Evolutionary conservation across 192 early-diverging fungal species (phyloP).

Genomic region (Linnemannia hyalina): DNA sequence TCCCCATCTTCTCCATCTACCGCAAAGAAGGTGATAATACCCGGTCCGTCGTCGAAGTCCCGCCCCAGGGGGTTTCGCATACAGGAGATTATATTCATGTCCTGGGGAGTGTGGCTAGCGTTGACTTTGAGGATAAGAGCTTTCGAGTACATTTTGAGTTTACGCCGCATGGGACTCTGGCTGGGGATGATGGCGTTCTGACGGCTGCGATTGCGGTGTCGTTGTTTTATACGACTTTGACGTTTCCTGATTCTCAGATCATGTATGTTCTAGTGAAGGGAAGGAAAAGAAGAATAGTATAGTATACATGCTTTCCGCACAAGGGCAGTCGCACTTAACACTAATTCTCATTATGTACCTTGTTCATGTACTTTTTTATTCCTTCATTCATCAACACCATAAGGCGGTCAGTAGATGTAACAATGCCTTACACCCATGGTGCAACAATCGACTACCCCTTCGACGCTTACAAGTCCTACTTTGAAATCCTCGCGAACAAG

Average conservation of each 20-base stretch:
- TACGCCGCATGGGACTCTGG: slow-evolving; percentile 58
- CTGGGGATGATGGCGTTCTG: slow-evolving; percentile 56
- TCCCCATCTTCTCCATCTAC: slow-evolving; percentile 46
- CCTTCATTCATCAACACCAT: too few species aligned
- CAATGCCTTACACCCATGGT: slow-evolving; percentile 53
- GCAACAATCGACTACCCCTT: slow-evolving; percentile 64
- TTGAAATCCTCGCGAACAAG: slow-evolving; percentile 57
- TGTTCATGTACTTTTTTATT: background rate
- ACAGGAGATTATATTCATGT: slow-evolving; percentile 57
- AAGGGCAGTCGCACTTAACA: background rate
- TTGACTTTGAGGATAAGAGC: slow-evolving; percentile 63
- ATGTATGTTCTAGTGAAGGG: slow-evolving; percentile 17
- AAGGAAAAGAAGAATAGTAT: too few species aligned
- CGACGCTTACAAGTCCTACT: slow-evolving; percentile 62
- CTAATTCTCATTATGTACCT: background rate
- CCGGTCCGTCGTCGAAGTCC: slow-evolving; percentile 39
- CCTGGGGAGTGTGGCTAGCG: slow-evolving; percentile 52
- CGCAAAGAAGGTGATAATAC: slow-evolving; percentile 39
- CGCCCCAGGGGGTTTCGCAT: slow-evolving; percentile 34
- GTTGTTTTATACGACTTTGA: slow-evolving; percentile 49
- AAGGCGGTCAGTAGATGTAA: slow-evolving; percentile 53
- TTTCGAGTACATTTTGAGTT: slow-evolving; percentile 61
- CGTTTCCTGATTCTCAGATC: slow-evolving; percentile 46
- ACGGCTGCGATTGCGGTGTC: slow-evolving; percentile 20
- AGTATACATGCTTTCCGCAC: too few species aligned